Base-by-base conservation (phyloP, 2,329 filamentous ascomycete genomes). In the Fusarium sororula region DNA sequence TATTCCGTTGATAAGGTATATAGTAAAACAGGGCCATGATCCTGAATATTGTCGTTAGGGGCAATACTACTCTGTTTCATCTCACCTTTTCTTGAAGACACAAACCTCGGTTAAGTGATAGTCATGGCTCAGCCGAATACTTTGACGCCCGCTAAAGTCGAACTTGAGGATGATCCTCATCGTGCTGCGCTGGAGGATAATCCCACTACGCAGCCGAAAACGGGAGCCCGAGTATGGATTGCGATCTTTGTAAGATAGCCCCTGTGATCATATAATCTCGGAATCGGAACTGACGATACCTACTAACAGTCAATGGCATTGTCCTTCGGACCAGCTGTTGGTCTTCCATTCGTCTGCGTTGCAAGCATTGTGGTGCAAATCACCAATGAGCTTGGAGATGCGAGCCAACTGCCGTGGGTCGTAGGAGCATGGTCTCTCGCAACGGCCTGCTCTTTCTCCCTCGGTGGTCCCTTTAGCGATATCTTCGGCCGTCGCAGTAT, bases 81-180 rank as follows among this genome's bases (percentile, higher is more conserved):
- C 35, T 30, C 11, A n/a, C 10, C 10, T 12, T 54, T 54, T 39
- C 35, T 18, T 18, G 0, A 37, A 37, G 35, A 37, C 35, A 11
- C 5, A 22, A 18, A 28, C 24, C 51, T 39, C 35, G 35, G 35
- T 18, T 41, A n/a, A 18, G 50, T 37, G n/a, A 26, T 24, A 24
- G 24, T 24, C 20, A 55, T 55, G 51, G 20, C 51, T 30, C 20
- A 41, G 11, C 51, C 24, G 51, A 41, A 41, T 14, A 41, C 35
- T 28, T 7, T 39, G 26, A 8, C 32, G 5, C n/a, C 20, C 15
- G 51, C 51, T 5, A 41, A 30, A 24, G 37, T 64, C 42, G 39
- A 70, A 26, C 42, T 68, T 18, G 67, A 70, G 26, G 65, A 70
- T 10, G 67, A 70, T 45, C 65, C 67, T 32, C 67, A 70, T 17